Evolutionary conservation across 768 basidiomycete genomes (phyloP).

Genomic region (Punctularia strigosozonata): DNA sequence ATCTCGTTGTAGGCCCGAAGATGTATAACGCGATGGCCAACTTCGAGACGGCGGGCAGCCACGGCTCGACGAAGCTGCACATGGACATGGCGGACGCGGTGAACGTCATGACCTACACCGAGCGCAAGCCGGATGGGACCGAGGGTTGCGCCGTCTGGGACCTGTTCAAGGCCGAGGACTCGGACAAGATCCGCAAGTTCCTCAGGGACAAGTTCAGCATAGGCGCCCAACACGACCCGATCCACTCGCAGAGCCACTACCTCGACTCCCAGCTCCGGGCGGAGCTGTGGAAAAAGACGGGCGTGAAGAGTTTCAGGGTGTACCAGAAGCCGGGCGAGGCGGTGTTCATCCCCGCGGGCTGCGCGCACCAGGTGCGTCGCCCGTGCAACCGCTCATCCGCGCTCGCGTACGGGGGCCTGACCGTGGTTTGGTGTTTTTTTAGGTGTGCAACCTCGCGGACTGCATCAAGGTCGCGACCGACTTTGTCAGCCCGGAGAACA

Average conservation of each 20-base stretch:
- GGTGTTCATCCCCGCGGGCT: conserved; percentile 91
- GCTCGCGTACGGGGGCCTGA: not conserved
- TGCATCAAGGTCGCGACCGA: conserved; percentile 94
- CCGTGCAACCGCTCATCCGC: conserved; percentile 1
- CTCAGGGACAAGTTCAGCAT: conserved; percentile 52
- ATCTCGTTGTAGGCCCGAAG: conserved; percentile 57
- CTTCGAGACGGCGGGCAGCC: conserved; percentile 44
- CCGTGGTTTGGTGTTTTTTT: conserved; percentile 5
- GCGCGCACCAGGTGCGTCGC: conserved; percentile 68
- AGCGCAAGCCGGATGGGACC: conserved; percentile 38
- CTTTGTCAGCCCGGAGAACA: conserved; percentile 91
- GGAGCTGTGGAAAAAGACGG: conserved; percentile 52
- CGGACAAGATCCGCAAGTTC: conserved; percentile 66
- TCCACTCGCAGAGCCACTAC: conserved; percentile 85
- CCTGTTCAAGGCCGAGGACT: conserved; percentile 73
- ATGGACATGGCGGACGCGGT: conserved; percentile 89
- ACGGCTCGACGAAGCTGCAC: conserved; percentile 76
- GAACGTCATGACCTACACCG: conserved; percentile 77
- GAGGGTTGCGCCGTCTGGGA: conserved; percentile 89
- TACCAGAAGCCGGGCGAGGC: conserved; percentile 91
- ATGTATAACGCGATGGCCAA: conserved; percentile 81
- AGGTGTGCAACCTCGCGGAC: conserved; percentile 91
- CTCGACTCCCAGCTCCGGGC: conserved; percentile 58
- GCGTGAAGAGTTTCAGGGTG: conserved; percentile 70
- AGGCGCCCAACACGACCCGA: conserved; percentile 62